Conservation (phyloP, 192 early-diverging fungal species). For the Coemansia sp. region DNA sequence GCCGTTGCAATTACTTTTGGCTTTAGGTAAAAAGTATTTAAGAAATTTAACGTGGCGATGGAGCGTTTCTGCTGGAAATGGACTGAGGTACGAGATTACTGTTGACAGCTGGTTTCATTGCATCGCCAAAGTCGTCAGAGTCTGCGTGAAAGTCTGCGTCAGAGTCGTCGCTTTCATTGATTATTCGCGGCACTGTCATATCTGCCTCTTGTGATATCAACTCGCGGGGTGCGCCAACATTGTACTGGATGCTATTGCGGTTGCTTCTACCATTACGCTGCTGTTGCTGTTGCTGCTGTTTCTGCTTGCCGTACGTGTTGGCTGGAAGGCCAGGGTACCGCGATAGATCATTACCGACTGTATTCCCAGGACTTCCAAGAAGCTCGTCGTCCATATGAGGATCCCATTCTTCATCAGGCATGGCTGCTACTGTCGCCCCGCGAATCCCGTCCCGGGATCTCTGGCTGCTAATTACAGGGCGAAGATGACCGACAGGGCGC, state of each 20-base stretch:
- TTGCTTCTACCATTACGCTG: conserved; percentile 34
- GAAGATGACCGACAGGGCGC: conserved; percentile 13
- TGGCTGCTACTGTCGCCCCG: conserved; percentile 2
- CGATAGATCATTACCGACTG: conserved; percentile 24
- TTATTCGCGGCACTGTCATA: conserved; percentile 36
- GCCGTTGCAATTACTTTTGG: too few relatives aligned
- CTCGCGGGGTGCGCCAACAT: conserved; percentile 50
- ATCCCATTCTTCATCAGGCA: conserved; percentile 22
- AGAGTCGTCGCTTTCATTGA: conserved; percentile 39
- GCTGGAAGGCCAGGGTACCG: conserved; percentile 34
- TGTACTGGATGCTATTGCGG: conserved; percentile 56
- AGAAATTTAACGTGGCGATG: background rate
- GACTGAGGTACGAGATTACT: background rate
- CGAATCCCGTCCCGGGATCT: conserved; percentile 3
- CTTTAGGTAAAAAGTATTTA: too few relatives aligned
- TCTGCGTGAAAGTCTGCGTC: conserved; percentile 21
- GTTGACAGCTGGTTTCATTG: background rate
- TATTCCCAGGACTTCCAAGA: conserved; percentile 20
- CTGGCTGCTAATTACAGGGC: conserved; percentile 12
- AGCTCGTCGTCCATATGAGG: conserved; percentile 20
- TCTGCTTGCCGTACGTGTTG: conserved; percentile 13
- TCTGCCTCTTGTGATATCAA: conserved; percentile 48
- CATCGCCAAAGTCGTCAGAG: conserved; percentile 4
- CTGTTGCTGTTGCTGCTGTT: conserved; percentile 15
- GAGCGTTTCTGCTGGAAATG: conserved; percentile 3